Evolutionary conservation across 352 stramenopile genomes (phyloP).

Genomic region (Plasmopara muralis): DNA sequence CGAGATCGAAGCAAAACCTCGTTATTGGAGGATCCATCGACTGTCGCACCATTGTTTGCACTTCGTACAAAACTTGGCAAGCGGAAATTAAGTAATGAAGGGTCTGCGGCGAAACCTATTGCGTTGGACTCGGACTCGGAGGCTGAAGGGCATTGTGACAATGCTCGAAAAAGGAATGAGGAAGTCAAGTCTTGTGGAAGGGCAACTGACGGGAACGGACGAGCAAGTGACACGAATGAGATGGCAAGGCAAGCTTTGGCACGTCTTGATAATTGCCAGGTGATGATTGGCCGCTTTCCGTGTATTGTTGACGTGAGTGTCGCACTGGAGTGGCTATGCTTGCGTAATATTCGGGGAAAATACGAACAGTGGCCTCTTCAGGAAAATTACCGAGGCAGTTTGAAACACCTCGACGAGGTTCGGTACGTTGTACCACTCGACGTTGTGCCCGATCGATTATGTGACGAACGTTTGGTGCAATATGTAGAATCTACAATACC

Average conservation of each 20-base stretch:
- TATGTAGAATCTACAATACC: slow-evolving; percentile 7
- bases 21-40: slow-evolving; percentile 3
- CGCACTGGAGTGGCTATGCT: slow-evolving; percentile 28
- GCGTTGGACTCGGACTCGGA: slow-evolving; percentile 45
- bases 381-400: slow-evolving; percentile 15
- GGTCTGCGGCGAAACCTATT: slow-evolving; percentile 42
- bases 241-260: slow-evolving; percentile 11
- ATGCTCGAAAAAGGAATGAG: slow-evolving; percentile 4
- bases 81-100: slow-evolving; percentile 22
- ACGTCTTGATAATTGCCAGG: slow-evolving; percentile 24
- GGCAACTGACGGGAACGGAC: slow-evolving; percentile 9
- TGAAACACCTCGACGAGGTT: slow-evolving; percentile 14
- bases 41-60: background rate
- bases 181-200: slow-evolving; percentile 1
- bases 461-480: slow-evolving; percentile 3
- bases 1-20: slow-evolving; percentile 10
- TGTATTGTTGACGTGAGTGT: slow-evolving; percentile 31
- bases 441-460: background rate
- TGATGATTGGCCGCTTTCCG: slow-evolving; percentile 39
- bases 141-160: slow-evolving; percentile 5
- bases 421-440: slow-evolving; percentile 9
- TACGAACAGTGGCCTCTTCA: slow-evolving; percentile 27
- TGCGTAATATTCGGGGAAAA: slow-evolving; percentile 35
- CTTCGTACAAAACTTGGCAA: slow-evolving; percentile 14
- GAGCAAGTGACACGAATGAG: background rate